Conservation (phyloP, 345 rosid genomes). For the Populus nigra region DNA sequence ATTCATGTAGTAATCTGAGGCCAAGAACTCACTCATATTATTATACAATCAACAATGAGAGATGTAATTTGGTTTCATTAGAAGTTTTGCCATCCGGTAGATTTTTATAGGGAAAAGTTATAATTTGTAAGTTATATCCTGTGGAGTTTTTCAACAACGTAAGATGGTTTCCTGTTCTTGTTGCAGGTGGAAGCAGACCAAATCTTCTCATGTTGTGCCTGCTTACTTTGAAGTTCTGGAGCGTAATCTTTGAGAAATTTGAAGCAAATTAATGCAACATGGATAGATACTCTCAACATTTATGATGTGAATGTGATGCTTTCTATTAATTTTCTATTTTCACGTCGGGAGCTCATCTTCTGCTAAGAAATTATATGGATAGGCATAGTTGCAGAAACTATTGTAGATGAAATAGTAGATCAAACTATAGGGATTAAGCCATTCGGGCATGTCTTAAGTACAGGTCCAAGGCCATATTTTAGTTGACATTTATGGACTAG, state of each 20-base stretch:
- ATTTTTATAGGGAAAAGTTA: not conserved
- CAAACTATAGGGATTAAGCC: not conserved
- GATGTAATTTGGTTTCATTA: not conserved
- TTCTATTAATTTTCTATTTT: no score
- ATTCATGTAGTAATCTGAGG: not conserved
- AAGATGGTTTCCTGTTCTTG: not conserved
- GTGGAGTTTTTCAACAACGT: not conserved
- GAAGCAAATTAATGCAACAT: not conserved
- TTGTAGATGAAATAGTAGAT: not conserved
- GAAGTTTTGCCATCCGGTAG: not conserved
- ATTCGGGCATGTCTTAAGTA: not conserved
- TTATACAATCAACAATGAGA: not conserved
- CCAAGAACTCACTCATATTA: not conserved
- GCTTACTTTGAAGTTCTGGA: not conserved
- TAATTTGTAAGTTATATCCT: not conserved
- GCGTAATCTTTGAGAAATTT: not conserved
- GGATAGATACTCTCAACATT: not conserved
- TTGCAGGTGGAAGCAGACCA: slow-evolving; percentile 20
- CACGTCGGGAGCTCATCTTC: not conserved
- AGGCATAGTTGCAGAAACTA: not conserved
- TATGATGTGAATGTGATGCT: not conserved
- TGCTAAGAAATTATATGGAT: not conserved
- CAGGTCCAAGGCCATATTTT: not conserved
- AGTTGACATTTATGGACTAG: no score
- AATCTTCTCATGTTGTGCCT: not conserved